A percentile compares a stretch with the other conserved stretches of the same genome.
Conservation (phyloP, 164 flowering plant species). For the Annona squamosa region DNA sequence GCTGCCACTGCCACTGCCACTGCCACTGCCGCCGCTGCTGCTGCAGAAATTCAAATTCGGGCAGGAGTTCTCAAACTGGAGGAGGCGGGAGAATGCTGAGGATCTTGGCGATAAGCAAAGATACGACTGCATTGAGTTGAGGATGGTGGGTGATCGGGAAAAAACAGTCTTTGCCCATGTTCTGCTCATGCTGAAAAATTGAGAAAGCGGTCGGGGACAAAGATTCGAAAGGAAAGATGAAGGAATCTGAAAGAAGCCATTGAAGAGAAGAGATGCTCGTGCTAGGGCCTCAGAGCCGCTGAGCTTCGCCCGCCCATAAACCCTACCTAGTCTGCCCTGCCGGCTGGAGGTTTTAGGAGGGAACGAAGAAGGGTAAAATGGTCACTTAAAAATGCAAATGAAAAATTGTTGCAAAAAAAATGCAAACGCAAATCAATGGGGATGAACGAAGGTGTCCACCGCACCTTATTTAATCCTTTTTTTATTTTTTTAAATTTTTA, state of each 20-base stretch:
- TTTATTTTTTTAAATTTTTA: no score
- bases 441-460: no score
- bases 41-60: conserved; percentile 5
- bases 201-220: background rate
- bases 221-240: background rate
- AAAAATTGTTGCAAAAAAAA: no score
- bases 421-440: no score
- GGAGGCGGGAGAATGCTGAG: background rate
- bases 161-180: conserved; percentile 17
- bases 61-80: conserved; percentile 1
- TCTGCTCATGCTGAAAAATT: conserved; percentile 15
- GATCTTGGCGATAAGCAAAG: background rate
- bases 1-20: background rate
- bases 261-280: background rate
- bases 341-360: background rate
- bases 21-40: background rate
- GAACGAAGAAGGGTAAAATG: background rate
- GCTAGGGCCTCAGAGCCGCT: conserved; percentile 3
- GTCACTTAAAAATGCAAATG: no score
- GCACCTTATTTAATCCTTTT: no score
- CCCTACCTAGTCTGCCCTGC: background rate
- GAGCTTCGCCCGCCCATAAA: background rate
- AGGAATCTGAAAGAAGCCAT: conserved; percentile 1
- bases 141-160: conserved; percentile 9
- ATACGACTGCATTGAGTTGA: conserved; percentile 6